Conservation (phyloP, 345 rosid species). For the Populus davidiana region DNA sequence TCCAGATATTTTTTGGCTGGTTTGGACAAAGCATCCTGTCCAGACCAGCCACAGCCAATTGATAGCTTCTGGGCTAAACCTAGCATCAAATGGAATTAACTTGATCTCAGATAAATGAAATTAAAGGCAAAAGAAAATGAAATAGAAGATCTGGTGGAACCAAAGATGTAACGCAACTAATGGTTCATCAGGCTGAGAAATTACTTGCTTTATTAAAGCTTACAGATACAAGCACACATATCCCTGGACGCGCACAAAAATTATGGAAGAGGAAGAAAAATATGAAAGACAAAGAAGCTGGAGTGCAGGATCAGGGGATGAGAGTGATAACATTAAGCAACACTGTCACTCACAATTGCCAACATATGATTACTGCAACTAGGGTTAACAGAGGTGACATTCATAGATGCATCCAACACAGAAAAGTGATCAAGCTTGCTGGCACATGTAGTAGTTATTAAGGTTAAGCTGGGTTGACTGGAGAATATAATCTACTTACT, state of each 20-base stretch:
- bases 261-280: not conserved
- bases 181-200: not conserved
- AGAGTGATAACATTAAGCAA: not conserved
- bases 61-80: not conserved
- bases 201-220: not conserved
- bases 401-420: not conserved
- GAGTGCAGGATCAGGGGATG: not conserved
- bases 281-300: not conserved
- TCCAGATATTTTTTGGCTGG: not conserved
- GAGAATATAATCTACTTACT: constrained; percentile 48
- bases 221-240: not conserved
- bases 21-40: not conserved
- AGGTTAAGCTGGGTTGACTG: not conserved
- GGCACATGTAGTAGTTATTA: not conserved
- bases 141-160: not conserved
- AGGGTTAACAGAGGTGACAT: not conserved
- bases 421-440: not conserved
- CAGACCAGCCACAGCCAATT: not conserved
- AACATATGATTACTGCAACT: not conserved
- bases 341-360: not conserved
- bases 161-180: not conserved
- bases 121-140: not conserved
- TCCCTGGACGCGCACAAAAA: not conserved
- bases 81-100: not conserved
- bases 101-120: not conserved